Percentiles rank a stretch among this genome's conserved stretches.
Evolutionary conservation across 2,329 filamentous ascomycete genomes (phyloP).

Genomic region (Canariomyces notabilis): DNA sequence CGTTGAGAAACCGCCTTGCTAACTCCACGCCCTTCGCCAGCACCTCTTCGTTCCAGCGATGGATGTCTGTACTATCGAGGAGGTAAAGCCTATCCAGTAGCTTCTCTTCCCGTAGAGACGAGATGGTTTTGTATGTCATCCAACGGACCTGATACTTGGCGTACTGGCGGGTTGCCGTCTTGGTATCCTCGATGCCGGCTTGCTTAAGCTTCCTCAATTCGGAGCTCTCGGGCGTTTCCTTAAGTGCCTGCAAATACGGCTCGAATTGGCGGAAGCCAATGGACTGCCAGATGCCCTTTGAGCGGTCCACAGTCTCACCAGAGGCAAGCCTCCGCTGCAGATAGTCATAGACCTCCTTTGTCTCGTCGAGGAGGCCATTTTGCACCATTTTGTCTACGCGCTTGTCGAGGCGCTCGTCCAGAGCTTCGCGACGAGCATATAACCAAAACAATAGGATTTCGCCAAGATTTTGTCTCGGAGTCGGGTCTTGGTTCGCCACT

Average conservation of each 20-base stretch:
- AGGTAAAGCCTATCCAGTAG: constrained; percentile 63
- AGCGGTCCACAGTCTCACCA: constrained; percentile 60
- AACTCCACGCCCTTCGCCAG: constrained; percentile 59
- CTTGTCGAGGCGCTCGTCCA: constrained; percentile 66
- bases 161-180: constrained; percentile 81
- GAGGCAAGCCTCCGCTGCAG: constrained; percentile 31
- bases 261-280: constrained; percentile 94
- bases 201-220: constrained; percentile 52
- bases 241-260: constrained; percentile 56
- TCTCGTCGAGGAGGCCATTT: constrained; percentile 46
- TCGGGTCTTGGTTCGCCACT: constrained; percentile 17
- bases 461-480: constrained; percentile 35
- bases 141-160: constrained; percentile 78
- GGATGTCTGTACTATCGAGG: constrained; percentile 70
- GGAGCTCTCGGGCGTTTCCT: constrained; percentile 20
- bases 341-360: constrained; percentile 41
- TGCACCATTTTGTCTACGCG: constrained; percentile 82
- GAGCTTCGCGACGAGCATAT: constrained; percentile 62
- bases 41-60: constrained; percentile 59
- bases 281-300: constrained; percentile 87
- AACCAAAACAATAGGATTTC: constrained; percentile 79
- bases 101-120: constrained; percentile 55
- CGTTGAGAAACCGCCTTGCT: constrained; percentile 57
- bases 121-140: constrained; percentile 78
- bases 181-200: constrained; percentile 66